Evolutionary conservation across 257 asterid species (phyloP), one percentile per base, ranked within the genome.

Genomic region (Primulina huaijiensis): DNA sequence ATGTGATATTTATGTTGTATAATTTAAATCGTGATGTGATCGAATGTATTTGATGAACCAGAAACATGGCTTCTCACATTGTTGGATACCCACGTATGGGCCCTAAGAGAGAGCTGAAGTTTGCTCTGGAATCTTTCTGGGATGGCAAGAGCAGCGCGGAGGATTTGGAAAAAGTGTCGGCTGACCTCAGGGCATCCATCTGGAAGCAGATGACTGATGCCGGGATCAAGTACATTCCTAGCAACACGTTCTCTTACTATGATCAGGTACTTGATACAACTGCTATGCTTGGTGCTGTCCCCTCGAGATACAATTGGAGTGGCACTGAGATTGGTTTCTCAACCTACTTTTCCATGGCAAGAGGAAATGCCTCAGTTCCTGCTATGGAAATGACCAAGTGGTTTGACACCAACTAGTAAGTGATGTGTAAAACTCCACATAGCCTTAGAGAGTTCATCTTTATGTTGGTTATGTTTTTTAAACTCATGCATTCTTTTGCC

Each of bases 71-170:
- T n/a, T 83, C 88, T 50, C 88, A 81, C 75, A 79, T 83, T 67
- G 88, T 83, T 73, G 88, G 88, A 79, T 83, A 83, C 67, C 88
- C 88, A 21, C 88, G 86, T 46, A 79, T 83, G 84, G 88, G 88
- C 77, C 88, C 86, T 8, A 83, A 83, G 75, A 83, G 88, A 78
- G 88, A 83, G 79, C 75, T 81, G 71, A 83, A 83, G 75, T 83
- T 83, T 67, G 86, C 88, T 72, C 83, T 83, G 7, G 88, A 83
- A 70, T 83, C 88, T 21, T 83, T 83, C 80, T 83, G 88, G 86
- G 86, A 83, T 83, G 79, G 79, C 65, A 83, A 83, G 79, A 81
- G 82, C 78, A 81, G 68, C 56, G 81, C 88, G 2, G 88, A 78
- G 82, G 88, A 83, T 14, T 78, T 83, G 84, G 76, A 77, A 29